Percentiles rank a stretch among this genome's conserved stretches.
These are phyloP conservation scores for Melaleuca quinquenervia DNA, from an alignment of 345 rosid species.

Conservation along the genomic window DNA sequence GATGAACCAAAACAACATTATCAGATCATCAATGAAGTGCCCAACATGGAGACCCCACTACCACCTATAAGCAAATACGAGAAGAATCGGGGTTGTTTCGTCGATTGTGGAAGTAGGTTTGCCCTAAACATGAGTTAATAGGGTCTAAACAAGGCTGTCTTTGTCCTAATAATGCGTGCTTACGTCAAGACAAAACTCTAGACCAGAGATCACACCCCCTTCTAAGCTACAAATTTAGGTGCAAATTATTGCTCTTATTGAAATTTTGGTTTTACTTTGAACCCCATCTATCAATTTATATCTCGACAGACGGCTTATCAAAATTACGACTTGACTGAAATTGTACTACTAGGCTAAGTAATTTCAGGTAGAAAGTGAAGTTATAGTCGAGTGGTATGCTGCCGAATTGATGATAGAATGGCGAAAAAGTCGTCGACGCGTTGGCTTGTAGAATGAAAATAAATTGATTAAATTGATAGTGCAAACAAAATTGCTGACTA, in stretches of 20 bases:
- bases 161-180: not conserved
- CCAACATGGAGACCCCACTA: not conserved
- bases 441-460: not conserved
- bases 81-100: not conserved
- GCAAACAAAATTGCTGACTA: not conserved
- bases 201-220: not conserved
- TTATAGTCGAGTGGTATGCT: accelerated
- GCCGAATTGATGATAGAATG: accelerated
- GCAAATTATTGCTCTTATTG: not conserved
- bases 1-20: not conserved
- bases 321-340: accelerated
- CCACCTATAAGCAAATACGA: not conserved
- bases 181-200: not conserved
- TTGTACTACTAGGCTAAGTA: no score
- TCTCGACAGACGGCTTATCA: not conserved
- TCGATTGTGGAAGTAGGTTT: not conserved
- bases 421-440: not conserved
- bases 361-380: not conserved
- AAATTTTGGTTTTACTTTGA: not conserved
- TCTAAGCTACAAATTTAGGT: not conserved
- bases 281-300: not conserved
- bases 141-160: not conserved
- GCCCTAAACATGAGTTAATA: not conserved
- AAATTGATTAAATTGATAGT: not conserved
- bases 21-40: not conserved